These are phyloP conservation scores for Zostera marina DNA, from an alignment of 116 monocot genomes.

Conservation along the genomic window DNA sequence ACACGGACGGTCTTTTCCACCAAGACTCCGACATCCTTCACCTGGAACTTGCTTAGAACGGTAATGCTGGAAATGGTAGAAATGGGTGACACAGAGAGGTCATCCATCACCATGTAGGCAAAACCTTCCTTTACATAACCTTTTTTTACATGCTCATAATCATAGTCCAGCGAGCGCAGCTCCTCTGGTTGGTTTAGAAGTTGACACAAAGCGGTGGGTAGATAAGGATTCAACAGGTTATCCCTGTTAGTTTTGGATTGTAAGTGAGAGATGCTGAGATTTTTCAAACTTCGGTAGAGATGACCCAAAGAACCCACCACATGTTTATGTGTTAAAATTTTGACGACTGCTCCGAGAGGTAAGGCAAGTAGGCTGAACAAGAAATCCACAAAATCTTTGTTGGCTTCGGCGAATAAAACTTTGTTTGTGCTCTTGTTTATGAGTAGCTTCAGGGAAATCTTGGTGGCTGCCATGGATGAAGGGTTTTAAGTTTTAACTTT, in stretches of 20 bases:
- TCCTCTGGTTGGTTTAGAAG: no score
- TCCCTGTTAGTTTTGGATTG: not conserved
- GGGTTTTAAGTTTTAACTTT: no score
- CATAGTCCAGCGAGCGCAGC: no score
- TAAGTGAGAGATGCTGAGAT: not conserved
- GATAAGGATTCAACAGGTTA: no score
- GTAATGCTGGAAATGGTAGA: slow-evolving; percentile 22
- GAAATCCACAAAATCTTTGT: slow-evolving; percentile 33
- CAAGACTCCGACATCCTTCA: not conserved
- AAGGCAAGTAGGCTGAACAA: slow-evolving; percentile 17
- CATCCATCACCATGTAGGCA: slow-evolving; percentile 26
- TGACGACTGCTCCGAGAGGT: not conserved
- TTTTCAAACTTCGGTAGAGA: not conserved
- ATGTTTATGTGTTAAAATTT: not conserved
- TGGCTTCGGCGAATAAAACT: slow-evolving; percentile 22
- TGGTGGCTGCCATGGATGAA: no score
- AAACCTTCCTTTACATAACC: slow-evolving; percentile 16
- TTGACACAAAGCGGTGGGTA: no score
- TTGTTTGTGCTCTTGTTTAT: slow-evolving; percentile 9
- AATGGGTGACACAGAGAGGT: slow-evolving; percentile 16
- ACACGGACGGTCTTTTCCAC: slow-evolving; percentile 9
- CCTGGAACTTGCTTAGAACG: slow-evolving; percentile 13
- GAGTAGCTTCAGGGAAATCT: slow-evolving; percentile 16
- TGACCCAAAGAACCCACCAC: not conserved
- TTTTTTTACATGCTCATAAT: no score